Conservation (phyloP, 2,329 filamentous ascomycete genomes). For the Exophiala spinifera region DNA sequence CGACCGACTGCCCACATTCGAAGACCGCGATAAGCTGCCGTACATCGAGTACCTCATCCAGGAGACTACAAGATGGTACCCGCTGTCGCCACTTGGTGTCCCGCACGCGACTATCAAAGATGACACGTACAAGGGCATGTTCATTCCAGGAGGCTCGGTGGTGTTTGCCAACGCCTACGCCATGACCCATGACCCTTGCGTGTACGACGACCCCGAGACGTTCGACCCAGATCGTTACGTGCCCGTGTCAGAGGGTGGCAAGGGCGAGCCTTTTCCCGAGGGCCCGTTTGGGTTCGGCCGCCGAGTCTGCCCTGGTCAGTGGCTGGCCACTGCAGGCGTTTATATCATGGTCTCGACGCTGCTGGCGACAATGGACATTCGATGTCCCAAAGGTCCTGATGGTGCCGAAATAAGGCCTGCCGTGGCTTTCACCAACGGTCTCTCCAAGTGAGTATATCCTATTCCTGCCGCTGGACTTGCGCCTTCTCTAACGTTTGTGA, state of each 20-base stretch:
- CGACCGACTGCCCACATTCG: slow-evolving; percentile 46
- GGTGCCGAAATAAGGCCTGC: slow-evolving; percentile 39
- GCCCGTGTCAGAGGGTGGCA: neutral
- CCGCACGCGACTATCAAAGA: slow-evolving; percentile 39
- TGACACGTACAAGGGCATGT: slow-evolving; percentile 49
- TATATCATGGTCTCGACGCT: slow-evolving; percentile 56
- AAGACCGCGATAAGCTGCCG: slow-evolving; percentile 49
- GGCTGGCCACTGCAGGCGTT: slow-evolving; percentile 36
- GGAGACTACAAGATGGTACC: slow-evolving; percentile 47
- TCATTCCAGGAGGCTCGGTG: slow-evolving; percentile 48
- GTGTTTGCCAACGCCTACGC: slow-evolving; percentile 11
- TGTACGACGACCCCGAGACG: slow-evolving; percentile 37
- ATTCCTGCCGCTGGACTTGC: neutral
- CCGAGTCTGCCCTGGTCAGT: slow-evolving; percentile 38
- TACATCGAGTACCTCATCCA: slow-evolving; percentile 57
- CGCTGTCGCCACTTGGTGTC: neutral
- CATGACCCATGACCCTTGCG: slow-evolving; percentile 34
- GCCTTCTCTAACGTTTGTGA: neutral
- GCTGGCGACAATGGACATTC: slow-evolving; percentile 25
- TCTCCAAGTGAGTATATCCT: slow-evolving; percentile 3
- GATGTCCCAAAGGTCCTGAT: slow-evolving; percentile 29
- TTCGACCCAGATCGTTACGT: slow-evolving; percentile 48
- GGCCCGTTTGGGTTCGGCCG: slow-evolving; percentile 55
- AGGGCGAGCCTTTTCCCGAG: slow-evolving; percentile 6
- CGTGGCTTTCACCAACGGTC: slow-evolving; percentile 1